Base-by-base conservation (phyloP, 495 filamentous ascomycete species). In the Penicillium fimorum region DNA sequence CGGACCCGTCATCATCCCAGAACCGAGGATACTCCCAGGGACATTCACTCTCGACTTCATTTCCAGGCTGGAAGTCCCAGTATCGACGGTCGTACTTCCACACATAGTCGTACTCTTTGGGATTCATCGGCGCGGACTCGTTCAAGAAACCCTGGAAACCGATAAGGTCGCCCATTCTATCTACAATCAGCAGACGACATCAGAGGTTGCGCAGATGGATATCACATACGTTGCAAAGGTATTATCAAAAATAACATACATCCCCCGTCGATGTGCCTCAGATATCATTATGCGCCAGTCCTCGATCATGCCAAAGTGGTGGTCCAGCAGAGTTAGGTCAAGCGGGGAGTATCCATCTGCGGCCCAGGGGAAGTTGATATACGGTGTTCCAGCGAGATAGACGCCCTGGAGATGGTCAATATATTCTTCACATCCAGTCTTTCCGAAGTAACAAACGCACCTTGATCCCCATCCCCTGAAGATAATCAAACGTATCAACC, bases 91-190 rank as follows among this genome's bases (percentile, higher is more conserved):
- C 59, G 6, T 62, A 62, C 58, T 79, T 79, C 72, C 74, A 79
- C 12, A 65, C 25, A 32, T 64, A 70, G 37, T 76, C 63, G 50
- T 77, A 70, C 57, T 77, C 76, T 9, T 60, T 55, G 42, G 66
- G 70, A 18, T 65, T 73, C 30, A 76, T 68, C 1, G 76, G 76
- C 6, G 74, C 66, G 12, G 72, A 70, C 9, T 59, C 52, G 47
- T 79, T 77, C 25, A 73, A 59, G 50, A 66, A 71, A 24, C 73
- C 76, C 25, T 73, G 58, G 51, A 78, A 79, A 1, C 74, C 76
- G 46, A 79, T 76, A 33, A 78, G 61, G 60, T 79, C 72, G 44
- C 72, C 70, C 68, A 79, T 70, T 25, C 68, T 74, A 42, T 33
- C 8, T 4, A 38, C 22, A 18, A 50, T 50, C 33, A 50, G 48